Conservation (phyloP, 768 basidiomycete species). For the Tylopilus subfusipes region DNA sequence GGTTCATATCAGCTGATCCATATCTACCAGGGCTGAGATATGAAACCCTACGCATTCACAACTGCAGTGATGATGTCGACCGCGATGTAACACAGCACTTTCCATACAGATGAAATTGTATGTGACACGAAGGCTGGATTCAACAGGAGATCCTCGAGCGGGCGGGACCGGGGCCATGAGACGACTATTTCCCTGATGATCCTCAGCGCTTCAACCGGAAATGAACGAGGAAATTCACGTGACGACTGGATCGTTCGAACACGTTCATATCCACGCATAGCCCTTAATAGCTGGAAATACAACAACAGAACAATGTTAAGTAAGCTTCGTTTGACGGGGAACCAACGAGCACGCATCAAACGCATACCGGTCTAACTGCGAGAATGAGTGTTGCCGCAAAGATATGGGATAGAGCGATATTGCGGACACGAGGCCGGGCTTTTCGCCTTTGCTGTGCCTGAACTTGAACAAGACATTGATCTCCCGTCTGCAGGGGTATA, state of each 20-base stretch:
- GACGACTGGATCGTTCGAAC: background rate
- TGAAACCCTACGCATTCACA: background rate
- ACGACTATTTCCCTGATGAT: background rate
- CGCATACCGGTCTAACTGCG: constrained; percentile 4
- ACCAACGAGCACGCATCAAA: background rate
- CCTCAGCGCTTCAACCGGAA: constrained; percentile 3
- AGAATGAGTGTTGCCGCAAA: background rate
- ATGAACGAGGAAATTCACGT: constrained; percentile 5
- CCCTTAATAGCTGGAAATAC: background rate
- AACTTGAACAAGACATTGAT: background rate
- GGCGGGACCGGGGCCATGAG: constrained; percentile 3
- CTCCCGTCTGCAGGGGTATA: background rate
- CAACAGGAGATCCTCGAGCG: background rate
- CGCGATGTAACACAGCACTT: background rate
- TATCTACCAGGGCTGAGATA: background rate
- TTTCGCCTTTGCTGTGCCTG: background rate
- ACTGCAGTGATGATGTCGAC: background rate
- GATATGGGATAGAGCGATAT: background rate
- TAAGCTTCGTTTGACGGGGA: background rate
- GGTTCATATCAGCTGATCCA: background rate
- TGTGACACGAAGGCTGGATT: background rate
- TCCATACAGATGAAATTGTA: background rate
- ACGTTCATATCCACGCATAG: background rate
- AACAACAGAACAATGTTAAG: background rate
- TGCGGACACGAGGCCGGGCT: background rate